A percentile compares a stretch with the other conserved stretches of the same genome.
Evolutionary conservation across 345 rosid species (phyloP).

Genomic region (Salix viminalis): DNA sequence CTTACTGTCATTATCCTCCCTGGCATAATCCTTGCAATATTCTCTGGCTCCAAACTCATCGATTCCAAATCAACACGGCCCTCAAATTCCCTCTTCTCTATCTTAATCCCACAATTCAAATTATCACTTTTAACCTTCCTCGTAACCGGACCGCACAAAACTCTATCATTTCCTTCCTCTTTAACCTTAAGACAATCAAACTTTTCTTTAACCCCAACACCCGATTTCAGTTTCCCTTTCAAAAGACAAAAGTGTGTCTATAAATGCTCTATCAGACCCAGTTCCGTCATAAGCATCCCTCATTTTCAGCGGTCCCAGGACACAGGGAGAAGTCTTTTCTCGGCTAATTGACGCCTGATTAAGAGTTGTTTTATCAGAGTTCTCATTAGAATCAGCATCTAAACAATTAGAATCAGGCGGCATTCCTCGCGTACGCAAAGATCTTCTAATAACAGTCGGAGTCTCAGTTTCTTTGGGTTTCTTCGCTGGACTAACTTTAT

Average conservation of each 20-base stretch:
- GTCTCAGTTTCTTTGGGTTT: constrained; percentile 35
- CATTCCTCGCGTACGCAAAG: constrained; percentile 64
- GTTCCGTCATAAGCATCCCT: constrained; percentile 39
- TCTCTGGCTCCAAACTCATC: constrained; percentile 46
- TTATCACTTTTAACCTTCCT: constrained; percentile 14
- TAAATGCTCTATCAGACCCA: constrained; percentile 27
- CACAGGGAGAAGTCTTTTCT: constrained; percentile 15
- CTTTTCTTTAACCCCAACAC: background rate
- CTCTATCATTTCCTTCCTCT: background rate
- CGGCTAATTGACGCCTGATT: background rate
- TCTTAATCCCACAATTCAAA: constrained; percentile 19
- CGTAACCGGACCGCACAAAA: background rate
- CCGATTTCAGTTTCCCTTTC: constrained; percentile 16
- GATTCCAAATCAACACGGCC: constrained; percentile 35
- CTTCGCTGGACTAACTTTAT: constrained; percentile 40
- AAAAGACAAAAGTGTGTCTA: constrained; percentile 32
- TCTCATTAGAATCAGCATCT: constrained; percentile 20
- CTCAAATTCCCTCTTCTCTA: constrained; percentile 28
- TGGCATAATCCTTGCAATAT: constrained; percentile 60
- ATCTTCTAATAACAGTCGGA: constrained; percentile 54
- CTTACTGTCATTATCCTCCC: constrained; percentile 51
- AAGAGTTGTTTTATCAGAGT: background rate
- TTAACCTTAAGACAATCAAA: background rate
- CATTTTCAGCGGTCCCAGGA: constrained; percentile 46
- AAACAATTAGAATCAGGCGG: constrained; percentile 54